These are phyloP conservation scores for Colletotrichum simmondsii DNA, from an alignment of 2,329 filamentous ascomycete species.

Conservation along the genomic window DNA sequence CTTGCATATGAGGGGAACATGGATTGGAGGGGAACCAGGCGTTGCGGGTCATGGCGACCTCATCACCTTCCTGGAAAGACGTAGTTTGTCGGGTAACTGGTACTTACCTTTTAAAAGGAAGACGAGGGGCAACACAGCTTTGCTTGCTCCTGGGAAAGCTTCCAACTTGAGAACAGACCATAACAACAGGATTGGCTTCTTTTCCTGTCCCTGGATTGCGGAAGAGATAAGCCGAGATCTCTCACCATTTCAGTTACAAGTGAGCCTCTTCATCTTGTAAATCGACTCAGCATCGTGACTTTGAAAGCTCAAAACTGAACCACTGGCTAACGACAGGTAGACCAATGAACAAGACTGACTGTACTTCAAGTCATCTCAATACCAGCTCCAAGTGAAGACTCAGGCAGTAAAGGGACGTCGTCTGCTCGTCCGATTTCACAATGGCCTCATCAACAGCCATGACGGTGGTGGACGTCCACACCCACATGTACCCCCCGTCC, in stretches of 20 bases:
- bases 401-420: not conserved
- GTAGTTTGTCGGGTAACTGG: slow-evolving; percentile 24
- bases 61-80: slow-evolving; percentile 33
- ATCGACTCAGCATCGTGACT: not conserved
- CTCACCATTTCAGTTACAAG: not conserved
- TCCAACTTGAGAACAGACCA: not conserved
- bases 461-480: slow-evolving; percentile 73
- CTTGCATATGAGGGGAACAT: slow-evolving; percentile 21
- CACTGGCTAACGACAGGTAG: slow-evolving; percentile 8
- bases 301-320: not conserved
- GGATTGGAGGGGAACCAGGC: not conserved
- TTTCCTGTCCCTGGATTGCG: not conserved
- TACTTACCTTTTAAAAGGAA: slow-evolving; percentile 10
- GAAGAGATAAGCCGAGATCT: not conserved
- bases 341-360: not conserved
- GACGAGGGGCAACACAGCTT: not conserved
- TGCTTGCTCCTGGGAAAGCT: slow-evolving; percentile 2
- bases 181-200: not conserved
- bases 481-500: slow-evolving; percentile 75
- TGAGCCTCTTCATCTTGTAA: slow-evolving; percentile 15
- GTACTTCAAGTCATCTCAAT: not conserved
- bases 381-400: not conserved
- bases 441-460: slow-evolving; percentile 49
- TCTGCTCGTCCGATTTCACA: not conserved
- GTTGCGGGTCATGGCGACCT: slow-evolving; percentile 29